A percentile compares a stretch with the other conserved stretches of the same genome.
These are phyloP conservation scores for Aspergillus phoenicis DNA, from an alignment of 2,329 filamentous ascomycete species.

Conservation along the genomic window DNA sequence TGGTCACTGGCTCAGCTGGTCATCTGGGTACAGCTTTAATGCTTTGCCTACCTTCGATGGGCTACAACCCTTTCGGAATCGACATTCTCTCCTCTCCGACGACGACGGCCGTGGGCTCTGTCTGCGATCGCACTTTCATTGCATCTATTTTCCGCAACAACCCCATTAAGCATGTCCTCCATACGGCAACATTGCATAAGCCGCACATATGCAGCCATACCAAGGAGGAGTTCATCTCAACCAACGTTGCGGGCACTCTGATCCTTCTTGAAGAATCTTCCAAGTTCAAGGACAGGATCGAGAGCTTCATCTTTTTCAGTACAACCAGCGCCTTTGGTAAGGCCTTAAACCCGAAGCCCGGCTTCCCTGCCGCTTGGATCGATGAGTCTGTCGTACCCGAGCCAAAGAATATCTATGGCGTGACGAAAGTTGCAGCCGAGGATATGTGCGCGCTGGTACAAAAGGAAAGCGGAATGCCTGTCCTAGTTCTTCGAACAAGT, in stretches of 20 bases:
- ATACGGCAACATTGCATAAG: slow-evolving; percentile 15
- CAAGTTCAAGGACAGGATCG: not conserved
- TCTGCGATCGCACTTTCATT: not conserved
- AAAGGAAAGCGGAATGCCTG: slow-evolving; percentile 12
- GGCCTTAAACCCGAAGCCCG: slow-evolving; percentile 17
- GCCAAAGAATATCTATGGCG: slow-evolving; percentile 18
- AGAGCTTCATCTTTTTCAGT: slow-evolving; percentile 14
- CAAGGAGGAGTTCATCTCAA: slow-evolving; percentile 9
- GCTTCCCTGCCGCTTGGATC: slow-evolving; percentile 16
- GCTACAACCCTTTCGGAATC: slow-evolving; percentile 17
- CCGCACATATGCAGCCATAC: slow-evolving; percentile 14
- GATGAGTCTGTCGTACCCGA: slow-evolving; percentile 14
- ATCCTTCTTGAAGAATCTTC: not conserved
- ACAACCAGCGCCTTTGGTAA: slow-evolving; percentile 16
- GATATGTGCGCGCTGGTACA: slow-evolving; percentile 15
- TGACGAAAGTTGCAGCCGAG: slow-evolving; percentile 16
- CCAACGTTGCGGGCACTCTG: slow-evolving; percentile 13
- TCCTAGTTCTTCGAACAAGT: slow-evolving; percentile 6
- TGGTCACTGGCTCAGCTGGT: slow-evolving; percentile 19
- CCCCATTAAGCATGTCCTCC: slow-evolving; percentile 13
- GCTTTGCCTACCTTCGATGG: slow-evolving; percentile 16
- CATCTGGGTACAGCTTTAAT: slow-evolving; percentile 19
- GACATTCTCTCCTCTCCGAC: not conserved
- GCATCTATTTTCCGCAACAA: slow-evolving; percentile 12
- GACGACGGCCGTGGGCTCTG: not conserved